A percentile compares a stretch with the other conserved stretches of the same genome.
Conservation (phyloP, 1,284 basidiomycete species). For the Boletus calvinii region DNA sequence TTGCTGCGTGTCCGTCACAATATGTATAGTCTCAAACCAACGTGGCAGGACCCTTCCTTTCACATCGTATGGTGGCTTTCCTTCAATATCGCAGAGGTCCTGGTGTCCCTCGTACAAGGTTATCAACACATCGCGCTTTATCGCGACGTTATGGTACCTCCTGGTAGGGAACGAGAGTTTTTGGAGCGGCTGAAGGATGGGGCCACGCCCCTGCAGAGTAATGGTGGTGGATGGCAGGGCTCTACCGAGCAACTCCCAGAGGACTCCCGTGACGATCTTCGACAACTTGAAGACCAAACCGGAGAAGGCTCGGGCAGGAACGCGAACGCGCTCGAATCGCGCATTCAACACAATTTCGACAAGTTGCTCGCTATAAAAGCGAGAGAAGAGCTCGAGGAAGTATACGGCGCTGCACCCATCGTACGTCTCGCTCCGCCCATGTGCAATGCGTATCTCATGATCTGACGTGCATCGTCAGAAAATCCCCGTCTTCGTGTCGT, state of each 20-base stretch:
- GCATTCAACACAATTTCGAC: slow-evolving; percentile 63
- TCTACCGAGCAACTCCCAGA: slow-evolving; percentile 18
- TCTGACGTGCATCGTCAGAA: slow-evolving; percentile 40
- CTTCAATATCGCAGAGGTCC: slow-evolving; percentile 63
- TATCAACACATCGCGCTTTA: slow-evolving; percentile 67
- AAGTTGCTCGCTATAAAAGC: slow-evolving; percentile 57
- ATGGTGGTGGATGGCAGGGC: slow-evolving; percentile 18
- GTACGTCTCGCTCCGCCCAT: slow-evolving; percentile 35
- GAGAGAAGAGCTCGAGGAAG: slow-evolving; percentile 70
- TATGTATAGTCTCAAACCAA: slow-evolving; percentile 44
- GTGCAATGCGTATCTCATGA: neutral
- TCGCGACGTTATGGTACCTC: slow-evolving; percentile 58
- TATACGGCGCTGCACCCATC: slow-evolving; percentile 72
- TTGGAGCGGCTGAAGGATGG: slow-evolving; percentile 27
- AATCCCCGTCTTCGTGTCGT: slow-evolving; percentile 74
- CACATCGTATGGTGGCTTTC: slow-evolving; percentile 70
- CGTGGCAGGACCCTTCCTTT: slow-evolving; percentile 60
- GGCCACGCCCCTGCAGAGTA: slow-evolving; percentile 9
- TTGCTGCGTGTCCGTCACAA: slow-evolving; percentile 51
- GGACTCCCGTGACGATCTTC: slow-evolving; percentile 19
- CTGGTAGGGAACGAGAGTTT: slow-evolving; percentile 37
- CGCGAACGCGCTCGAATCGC: slow-evolving; percentile 23
- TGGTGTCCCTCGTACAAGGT: slow-evolving; percentile 62
- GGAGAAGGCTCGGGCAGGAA: slow-evolving; percentile 2
- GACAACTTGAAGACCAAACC: slow-evolving; percentile 25